phyloP scores from a whole-genome alignment of 1,139 yeast genomes.

The Pichia sp. region DNA sequence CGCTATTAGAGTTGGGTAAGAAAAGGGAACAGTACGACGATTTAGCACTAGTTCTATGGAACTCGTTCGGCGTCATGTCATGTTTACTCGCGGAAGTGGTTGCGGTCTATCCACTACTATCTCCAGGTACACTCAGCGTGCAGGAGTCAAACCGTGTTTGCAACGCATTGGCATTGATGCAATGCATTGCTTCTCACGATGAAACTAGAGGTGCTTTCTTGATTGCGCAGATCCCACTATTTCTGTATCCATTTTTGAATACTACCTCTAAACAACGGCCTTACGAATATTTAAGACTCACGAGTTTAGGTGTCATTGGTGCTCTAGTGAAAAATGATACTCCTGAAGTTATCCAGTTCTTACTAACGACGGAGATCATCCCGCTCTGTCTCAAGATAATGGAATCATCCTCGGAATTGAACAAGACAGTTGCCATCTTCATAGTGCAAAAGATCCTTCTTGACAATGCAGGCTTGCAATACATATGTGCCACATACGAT shows the following conservation, averaged over 20 bases:
- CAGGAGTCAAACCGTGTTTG: slow-evolving; percentile 91
- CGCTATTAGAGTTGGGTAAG: slow-evolving; percentile 83
- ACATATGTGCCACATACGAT: slow-evolving; percentile 92
- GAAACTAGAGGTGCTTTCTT: slow-evolving; percentile 81
- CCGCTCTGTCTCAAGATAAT: slow-evolving; percentile 90
- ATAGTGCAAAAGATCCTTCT: slow-evolving; percentile 86
- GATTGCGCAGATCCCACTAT: slow-evolving; percentile 86
- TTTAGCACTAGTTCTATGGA: slow-evolving; percentile 88
- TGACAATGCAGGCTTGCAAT: slow-evolving; percentile 86
- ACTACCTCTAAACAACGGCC: slow-evolving; percentile 89
- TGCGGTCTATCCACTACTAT: slow-evolving; percentile 79
- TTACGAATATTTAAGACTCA: slow-evolving; percentile 85
- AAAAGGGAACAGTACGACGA: slow-evolving; percentile 94
- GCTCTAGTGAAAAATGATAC: slow-evolving; percentile 95
- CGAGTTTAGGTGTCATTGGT: slow-evolving; percentile 94
- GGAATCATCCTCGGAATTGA: slow-evolving; percentile 91
- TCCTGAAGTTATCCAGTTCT: slow-evolving; percentile 86
- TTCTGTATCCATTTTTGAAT: slow-evolving; percentile 86
- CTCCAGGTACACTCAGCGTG: slow-evolving; percentile 82
- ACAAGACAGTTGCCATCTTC: slow-evolving; percentile 94
- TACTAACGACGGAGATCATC: slow-evolving; percentile 88
- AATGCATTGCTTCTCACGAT: slow-evolving; percentile 93
- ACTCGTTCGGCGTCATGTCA: slow-evolving; percentile 95
- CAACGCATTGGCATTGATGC: slow-evolving; percentile 88
- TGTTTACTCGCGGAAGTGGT: slow-evolving; percentile 84